Percentiles rank a stretch among this genome's conserved stretches.
phyloP scores from a whole-genome alignment of 176 grass and related monocot species.

The Cenchrus purpureus region DNA sequence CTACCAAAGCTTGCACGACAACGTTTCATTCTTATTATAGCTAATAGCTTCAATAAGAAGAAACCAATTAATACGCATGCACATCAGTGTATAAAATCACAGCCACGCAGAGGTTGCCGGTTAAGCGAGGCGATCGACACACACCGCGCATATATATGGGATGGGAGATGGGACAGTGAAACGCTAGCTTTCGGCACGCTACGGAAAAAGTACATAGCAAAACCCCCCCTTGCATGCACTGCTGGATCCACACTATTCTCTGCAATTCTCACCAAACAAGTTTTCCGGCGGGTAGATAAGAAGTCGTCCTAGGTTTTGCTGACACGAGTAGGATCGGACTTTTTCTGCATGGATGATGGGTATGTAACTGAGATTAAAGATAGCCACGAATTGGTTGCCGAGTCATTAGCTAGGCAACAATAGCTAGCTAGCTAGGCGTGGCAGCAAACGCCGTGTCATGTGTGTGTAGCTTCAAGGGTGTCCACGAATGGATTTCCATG shows the following conservation, averaged over 20 bases:
- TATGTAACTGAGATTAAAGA: background rate
- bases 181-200: background rate
- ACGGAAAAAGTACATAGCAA: background rate
- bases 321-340: background rate
- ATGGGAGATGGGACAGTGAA: background rate
- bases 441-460: background rate
- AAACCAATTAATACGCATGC: background rate
- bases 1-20: background rate
- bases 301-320: background rate
- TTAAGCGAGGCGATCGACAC: background rate
- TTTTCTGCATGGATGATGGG: background rate
- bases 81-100: background rate
- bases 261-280: background rate
- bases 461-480: background rate
- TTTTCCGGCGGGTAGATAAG: background rate
- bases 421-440: background rate
- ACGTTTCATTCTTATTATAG: no score
- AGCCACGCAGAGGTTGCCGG: constrained; percentile 25
- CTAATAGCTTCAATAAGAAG: background rate
- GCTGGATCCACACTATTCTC: background rate
- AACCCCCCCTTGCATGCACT: no score
- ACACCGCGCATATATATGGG: background rate
- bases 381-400: background rate
- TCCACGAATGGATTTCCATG: constrained; percentile 1
- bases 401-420: background rate